These are phyloP conservation scores for Pleurotus cornucopiae DNA, from an alignment of 768 basidiomycete genomes.

Conservation along the genomic window DNA sequence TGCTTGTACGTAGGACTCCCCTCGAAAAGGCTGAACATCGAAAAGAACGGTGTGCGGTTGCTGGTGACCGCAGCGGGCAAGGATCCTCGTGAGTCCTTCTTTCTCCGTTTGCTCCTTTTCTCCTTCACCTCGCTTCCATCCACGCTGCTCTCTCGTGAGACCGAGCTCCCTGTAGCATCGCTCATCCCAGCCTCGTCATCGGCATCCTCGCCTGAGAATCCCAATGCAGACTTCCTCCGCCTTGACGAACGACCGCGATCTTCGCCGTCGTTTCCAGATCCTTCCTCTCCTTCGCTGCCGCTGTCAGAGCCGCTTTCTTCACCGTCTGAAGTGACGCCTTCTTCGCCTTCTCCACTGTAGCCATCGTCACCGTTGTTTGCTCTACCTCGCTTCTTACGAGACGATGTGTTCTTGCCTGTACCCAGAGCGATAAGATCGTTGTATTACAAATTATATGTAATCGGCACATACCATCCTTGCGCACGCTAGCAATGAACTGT, in stretches of 20 bases:
- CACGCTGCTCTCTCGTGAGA: constrained; percentile 8
- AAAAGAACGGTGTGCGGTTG: constrained; percentile 59
- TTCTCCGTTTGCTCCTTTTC: constrained; percentile 3
- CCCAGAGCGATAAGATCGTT: background rate
- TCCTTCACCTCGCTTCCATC: constrained; percentile 13
- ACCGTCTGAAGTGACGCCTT: constrained; percentile 31
- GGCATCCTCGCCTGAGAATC: constrained; percentile 5
- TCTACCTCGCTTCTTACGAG: constrained; percentile 1
- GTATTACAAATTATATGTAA: constrained; percentile 9
- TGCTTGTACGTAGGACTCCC: constrained; percentile 89
- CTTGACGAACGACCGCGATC: background rate
- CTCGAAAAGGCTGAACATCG: constrained; percentile 72
- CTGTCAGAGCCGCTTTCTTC: constrained; percentile 21
- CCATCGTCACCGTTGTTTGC: constrained; percentile 31
- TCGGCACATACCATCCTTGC: constrained; percentile 13
- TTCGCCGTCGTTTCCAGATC: constrained; percentile 15
- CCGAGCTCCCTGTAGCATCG: constrained; percentile 9
- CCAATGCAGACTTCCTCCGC: background rate
- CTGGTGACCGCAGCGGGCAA: constrained; percentile 17
- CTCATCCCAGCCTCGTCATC: constrained; percentile 1
- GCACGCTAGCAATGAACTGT: constrained; percentile 56
- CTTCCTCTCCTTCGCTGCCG: constrained; percentile 16
- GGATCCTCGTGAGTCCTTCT: background rate
- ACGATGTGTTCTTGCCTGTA: background rate
- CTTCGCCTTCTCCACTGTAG: constrained; percentile 36